Conservation (phyloP, 2,329 filamentous ascomycete species). For the Apiospora malaysiana region DNA sequence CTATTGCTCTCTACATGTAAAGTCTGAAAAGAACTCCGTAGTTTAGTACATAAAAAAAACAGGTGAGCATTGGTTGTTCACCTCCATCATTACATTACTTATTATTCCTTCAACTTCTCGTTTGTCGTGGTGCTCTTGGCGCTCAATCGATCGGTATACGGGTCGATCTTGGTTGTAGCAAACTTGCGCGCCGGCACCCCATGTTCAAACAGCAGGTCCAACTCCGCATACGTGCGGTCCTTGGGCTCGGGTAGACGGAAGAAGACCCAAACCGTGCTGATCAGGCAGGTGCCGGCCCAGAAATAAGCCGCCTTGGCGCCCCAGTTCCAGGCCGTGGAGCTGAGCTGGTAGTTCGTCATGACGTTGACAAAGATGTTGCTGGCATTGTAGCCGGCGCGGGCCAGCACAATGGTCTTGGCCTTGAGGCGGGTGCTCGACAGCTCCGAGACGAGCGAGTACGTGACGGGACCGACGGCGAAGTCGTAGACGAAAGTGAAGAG, state of each 20-base stretch:
- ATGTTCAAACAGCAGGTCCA: conserved; percentile 50
- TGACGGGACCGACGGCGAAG: conserved; percentile 59
- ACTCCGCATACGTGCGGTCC: conserved; percentile 51
- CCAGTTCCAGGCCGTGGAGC: conserved; percentile 53
- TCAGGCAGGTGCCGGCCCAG: conserved; percentile 54
- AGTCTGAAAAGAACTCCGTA: too few species aligned
- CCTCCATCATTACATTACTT: too few species aligned
- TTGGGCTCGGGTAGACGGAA: conserved; percentile 61
- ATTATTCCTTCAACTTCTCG: not conserved
- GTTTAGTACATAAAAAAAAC: too few species aligned
- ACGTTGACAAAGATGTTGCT: conserved; percentile 57
- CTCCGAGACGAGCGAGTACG: conserved; percentile 59
- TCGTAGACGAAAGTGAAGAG: conserved; percentile 61
- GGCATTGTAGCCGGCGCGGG: conserved; percentile 53
- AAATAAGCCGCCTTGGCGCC: conserved; percentile 54
- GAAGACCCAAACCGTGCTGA: conserved; percentile 56
- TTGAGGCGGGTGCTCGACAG: conserved; percentile 59
- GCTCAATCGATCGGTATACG: conserved; percentile 35
- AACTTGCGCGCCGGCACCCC: conserved; percentile 47
- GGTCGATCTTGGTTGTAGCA: conserved; percentile 45
- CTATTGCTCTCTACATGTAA: too few species aligned
- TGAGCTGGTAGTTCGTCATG: conserved; percentile 55
- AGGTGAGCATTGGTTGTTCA: too few species aligned
- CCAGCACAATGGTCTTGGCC: conserved; percentile 60
- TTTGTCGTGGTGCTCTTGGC: not conserved